These are phyloP conservation scores for Diaporthe sp. DNA, from an alignment of 2,329 filamentous ascomycete genomes.

Conservation along the genomic window DNA sequence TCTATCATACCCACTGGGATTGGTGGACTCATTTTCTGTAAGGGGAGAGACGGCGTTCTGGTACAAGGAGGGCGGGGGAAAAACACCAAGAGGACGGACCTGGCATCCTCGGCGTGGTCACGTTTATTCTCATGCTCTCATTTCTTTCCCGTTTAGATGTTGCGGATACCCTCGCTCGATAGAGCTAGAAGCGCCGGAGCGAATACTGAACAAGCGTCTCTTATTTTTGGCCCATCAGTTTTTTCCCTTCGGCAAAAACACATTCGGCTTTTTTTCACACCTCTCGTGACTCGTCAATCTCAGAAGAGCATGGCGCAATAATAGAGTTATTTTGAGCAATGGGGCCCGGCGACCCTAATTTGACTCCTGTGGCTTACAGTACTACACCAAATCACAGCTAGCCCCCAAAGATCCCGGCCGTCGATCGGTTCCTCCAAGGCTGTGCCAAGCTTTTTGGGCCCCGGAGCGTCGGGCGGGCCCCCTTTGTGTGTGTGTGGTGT, in stretches of 20 bases:
- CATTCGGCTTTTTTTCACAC: too few relatives aligned
- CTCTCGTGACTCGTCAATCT: constrained; percentile 8
- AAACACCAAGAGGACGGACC: not conserved
- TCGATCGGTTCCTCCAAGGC: constrained; percentile 25
- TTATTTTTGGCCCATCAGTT: not conserved
- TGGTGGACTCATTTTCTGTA: not conserved
- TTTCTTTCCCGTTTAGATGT: constrained; percentile 2
- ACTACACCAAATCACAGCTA: not conserved
- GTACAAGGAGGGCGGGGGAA: not conserved
- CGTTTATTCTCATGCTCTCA: not conserved
- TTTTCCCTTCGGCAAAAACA: too few relatives aligned
- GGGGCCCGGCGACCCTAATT: constrained; percentile 1
- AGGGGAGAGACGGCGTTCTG: constrained; percentile 15
- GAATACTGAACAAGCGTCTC: not conserved
- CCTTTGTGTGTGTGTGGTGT: not conserved
- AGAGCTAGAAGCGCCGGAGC: not conserved
- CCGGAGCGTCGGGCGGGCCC: not conserved
- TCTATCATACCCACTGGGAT: constrained; percentile 1
- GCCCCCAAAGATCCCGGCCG: not conserved
- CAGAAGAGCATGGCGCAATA: constrained; percentile 8
- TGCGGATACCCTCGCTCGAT: constrained; percentile 19
- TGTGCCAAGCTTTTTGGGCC: constrained; percentile 27
- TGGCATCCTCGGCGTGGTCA: not conserved
- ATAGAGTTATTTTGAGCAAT: constrained; percentile 27
- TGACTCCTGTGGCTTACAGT: not conserved